phyloP scores from a whole-genome alignment of 768 basidiomycete genomes.

The Termitomyces sp. region DNA sequence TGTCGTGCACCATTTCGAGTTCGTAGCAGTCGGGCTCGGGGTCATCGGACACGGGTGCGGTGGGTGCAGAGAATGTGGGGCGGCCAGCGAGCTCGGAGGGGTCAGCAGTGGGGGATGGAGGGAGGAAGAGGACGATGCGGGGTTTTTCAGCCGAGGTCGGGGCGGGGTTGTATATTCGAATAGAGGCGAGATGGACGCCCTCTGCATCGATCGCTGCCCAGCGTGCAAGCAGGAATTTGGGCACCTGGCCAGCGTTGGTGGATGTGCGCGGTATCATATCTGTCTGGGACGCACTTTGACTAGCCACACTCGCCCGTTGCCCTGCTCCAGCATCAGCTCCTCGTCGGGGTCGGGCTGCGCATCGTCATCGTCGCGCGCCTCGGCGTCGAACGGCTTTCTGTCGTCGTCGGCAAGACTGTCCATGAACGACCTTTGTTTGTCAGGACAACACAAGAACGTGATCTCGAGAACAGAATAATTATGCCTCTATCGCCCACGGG shows the following conservation, averaged over 20 bases:
- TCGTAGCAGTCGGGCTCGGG: conserved; percentile 71
- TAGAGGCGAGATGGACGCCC: conserved; percentile 75
- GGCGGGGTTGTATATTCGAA: conserved; percentile 67
- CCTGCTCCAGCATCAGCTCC: conserved; percentile 71
- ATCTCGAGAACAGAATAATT: no score
- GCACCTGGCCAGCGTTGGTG: conserved; percentile 47
- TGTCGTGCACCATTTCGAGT: conserved; percentile 81
- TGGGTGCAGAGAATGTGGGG: conserved; percentile 30
- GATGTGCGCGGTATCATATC: not conserved
- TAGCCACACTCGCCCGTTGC: conserved; percentile 75
- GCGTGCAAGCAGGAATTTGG: conserved; percentile 78
- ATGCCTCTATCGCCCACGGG: no score
- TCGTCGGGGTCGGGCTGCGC: conserved; percentile 76
- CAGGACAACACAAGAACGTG: no score
- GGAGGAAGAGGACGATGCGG: conserved; percentile 63
- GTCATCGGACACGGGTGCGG: conserved; percentile 24
- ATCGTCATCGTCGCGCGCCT: conserved; percentile 42
- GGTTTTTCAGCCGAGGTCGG: conserved; percentile 39
- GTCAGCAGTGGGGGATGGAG: conserved; percentile 46
- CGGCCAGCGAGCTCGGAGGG: conserved; percentile 18
- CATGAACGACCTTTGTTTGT: not conserved
- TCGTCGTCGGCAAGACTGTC: conserved; percentile 42
- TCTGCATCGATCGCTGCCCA: conserved; percentile 77
- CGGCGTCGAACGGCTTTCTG: conserved; percentile 67
- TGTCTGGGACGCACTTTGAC: conserved; percentile 57